A percentile compares a stretch with the other conserved stretches of the same genome.
These are phyloP conservation scores for Aspergillus floridensis DNA, from an alignment of 2,329 filamentous ascomycete species.

Conservation along the genomic window DNA sequence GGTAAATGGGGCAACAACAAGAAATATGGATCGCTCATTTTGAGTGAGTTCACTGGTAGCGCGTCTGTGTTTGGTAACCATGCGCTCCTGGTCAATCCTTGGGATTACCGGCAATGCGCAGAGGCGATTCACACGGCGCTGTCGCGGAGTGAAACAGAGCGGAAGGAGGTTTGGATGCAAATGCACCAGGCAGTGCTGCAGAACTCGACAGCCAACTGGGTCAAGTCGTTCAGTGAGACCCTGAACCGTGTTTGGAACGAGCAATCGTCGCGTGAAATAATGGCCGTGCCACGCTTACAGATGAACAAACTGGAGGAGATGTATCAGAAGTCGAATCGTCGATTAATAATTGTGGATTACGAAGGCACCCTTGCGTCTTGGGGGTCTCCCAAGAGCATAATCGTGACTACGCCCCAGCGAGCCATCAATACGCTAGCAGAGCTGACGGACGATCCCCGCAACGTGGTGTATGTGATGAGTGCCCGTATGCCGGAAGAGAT, in stretches of 20 bases:
- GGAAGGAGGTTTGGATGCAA: slow-evolving; percentile 68
- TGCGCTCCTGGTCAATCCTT: slow-evolving; percentile 86
- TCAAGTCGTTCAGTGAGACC: slow-evolving; percentile 68
- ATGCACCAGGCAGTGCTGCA: slow-evolving; percentile 71
- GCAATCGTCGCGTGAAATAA: slow-evolving; percentile 79
- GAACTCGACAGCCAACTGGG: slow-evolving; percentile 85
- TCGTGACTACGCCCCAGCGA: slow-evolving; percentile 80
- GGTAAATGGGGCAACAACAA: slow-evolving; percentile 71
- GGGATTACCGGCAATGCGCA: slow-evolving; percentile 87
- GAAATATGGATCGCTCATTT: slow-evolving; percentile 82
- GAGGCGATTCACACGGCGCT: slow-evolving; percentile 80
- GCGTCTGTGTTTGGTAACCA: slow-evolving; percentile 78
- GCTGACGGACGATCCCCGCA: slow-evolving; percentile 72
- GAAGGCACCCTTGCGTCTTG: slow-evolving; percentile 89
- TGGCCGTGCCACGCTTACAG: slow-evolving; percentile 80
- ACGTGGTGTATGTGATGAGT: slow-evolving; percentile 92
- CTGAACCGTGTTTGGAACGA: slow-evolving; percentile 77
- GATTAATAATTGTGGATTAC: slow-evolving; percentile 88
- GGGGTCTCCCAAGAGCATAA: slow-evolving; percentile 79
- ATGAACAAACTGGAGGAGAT: slow-evolving; percentile 61
- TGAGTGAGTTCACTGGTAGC: slow-evolving; percentile 94
- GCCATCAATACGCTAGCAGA: slow-evolving; percentile 81
- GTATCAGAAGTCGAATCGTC: slow-evolving; percentile 65
- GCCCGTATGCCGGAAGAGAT: slow-evolving; percentile 83
- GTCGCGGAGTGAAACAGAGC: slow-evolving; percentile 75